Percentiles rank a stretch among this genome's conserved stretches.
These are phyloP conservation scores for Kwoniella shivajii DNA, from an alignment of 1,284 basidiomycete species.

Conservation along the genomic window DNA sequence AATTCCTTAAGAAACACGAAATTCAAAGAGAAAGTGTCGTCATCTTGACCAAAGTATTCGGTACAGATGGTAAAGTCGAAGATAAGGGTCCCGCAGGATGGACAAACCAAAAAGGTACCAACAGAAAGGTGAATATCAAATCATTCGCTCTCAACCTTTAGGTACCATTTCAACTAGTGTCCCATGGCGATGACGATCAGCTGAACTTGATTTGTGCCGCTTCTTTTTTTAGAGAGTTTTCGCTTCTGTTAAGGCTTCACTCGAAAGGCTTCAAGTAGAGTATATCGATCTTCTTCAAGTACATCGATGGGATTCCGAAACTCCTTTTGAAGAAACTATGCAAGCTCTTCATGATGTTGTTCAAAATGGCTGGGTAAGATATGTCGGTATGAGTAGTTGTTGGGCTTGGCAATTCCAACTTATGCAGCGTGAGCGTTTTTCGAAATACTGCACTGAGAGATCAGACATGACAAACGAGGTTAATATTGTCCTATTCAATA, in stretches of 20 bases:
- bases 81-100: slow-evolving; percentile 49
- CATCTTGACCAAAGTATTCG: slow-evolving; percentile 69
- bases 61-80: slow-evolving; percentile 24
- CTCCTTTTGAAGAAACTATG: slow-evolving; percentile 66
- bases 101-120: slow-evolving; percentile 57
- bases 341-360: slow-evolving; percentile 69
- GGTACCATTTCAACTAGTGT: too few species aligned
- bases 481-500: too few species aligned
- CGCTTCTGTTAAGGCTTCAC: slow-evolving; percentile 67
- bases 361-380: slow-evolving; percentile 63
- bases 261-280: slow-evolving; percentile 67
- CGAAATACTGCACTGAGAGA: background rate
- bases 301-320: slow-evolving; percentile 65
- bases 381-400: slow-evolving; percentile 64
- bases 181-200: too few species aligned
- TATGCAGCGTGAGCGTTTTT: slow-evolving; percentile 42
- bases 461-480: too few species aligned
- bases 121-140: slow-evolving; percentile 55
- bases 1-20: slow-evolving; percentile 71
- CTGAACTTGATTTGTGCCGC: too few species aligned
- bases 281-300: slow-evolving; percentile 65
- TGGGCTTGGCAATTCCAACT: slow-evolving; percentile 52
- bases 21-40: slow-evolving; percentile 75
- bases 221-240: slow-evolving; percentile 60
- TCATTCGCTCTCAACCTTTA: too few species aligned